A percentile compares a stretch with the other conserved stretches of the same genome.
phyloP scores from a whole-genome alignment of 306 rosid genomes.

The Albizia julibrissin region DNA sequence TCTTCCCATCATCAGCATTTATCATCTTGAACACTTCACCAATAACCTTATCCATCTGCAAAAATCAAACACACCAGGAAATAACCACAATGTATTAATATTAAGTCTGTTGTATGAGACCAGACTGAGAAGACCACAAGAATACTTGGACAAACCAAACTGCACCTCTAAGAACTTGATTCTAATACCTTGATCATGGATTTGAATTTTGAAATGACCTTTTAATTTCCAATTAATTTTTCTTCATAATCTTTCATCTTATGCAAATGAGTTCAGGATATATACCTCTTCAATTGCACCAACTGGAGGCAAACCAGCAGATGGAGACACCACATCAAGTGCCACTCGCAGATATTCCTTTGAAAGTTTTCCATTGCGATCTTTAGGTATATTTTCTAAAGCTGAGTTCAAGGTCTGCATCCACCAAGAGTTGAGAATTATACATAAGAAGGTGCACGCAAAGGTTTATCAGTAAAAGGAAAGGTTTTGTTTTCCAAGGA shows the following conservation, averaged over 20 bases:
- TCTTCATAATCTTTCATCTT: background rate
- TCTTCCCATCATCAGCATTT: constrained; percentile 59
- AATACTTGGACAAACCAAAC: too few relatives aligned
- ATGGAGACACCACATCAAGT: constrained; percentile 67
- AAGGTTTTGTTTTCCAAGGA: background rate
- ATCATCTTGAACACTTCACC: constrained; percentile 55
- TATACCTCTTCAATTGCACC: constrained; percentile 83
- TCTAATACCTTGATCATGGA: background rate
- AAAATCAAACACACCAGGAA: constrained; percentile 23
- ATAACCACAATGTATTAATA: background rate
- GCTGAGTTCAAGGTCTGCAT: constrained; percentile 69
- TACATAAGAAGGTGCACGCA: background rate
- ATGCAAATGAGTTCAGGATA: constrained; percentile 7
- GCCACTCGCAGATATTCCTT: constrained; percentile 66
- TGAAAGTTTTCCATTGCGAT: constrained; percentile 67
- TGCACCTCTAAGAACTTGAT: too few relatives aligned
- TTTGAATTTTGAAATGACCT: background rate
- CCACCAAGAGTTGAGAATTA: constrained; percentile 10
- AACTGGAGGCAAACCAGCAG: constrained; percentile 86
- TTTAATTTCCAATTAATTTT: background rate
- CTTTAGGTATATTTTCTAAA: constrained; percentile 66
- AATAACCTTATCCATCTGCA: constrained; percentile 78
- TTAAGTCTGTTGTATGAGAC: background rate
- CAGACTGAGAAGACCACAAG: background rate
- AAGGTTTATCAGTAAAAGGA: background rate